Evolutionary conservation across 768 basidiomycete species (phyloP), one percentile per base, ranked within the genome.

Genomic region (Pluteus cervinus): DNA sequence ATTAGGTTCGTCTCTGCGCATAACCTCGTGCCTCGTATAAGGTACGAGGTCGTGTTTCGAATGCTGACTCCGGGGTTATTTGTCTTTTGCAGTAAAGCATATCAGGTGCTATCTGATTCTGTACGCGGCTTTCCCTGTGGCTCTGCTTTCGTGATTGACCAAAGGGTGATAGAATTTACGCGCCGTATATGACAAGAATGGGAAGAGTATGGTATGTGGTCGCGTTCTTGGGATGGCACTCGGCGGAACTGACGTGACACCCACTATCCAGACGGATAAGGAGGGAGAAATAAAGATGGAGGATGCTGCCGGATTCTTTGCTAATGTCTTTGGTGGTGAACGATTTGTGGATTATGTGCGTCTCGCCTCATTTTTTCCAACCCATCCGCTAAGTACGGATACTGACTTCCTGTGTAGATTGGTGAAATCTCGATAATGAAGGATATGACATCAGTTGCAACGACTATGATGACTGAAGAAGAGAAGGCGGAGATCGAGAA

Each of bases 391-490:
- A n/a, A n/a, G n/a, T n/a, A n/a, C n/a, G n/a, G n/a, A n/a, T n/a
- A n/a, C n/a, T n/a, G n/a, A n/a, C 14, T 30, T 21, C 21, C 33
- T 31, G 9, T 29, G 12, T 57, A 96, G 93, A 94, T 98, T 44
- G 94, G 94, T 41, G 94, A 97, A 66, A 93, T 99, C 38, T 83
- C 86, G 5, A 71, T 97, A 25, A 90, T 96, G 79, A 97, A 92
- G 55, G 89, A 88, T 47, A 87, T 91, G 83, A 81, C 86, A 16
- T 75, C 77, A 23, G 78, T 86, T 17, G 86, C 91, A 10, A 75
- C 81, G 23, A 85, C 86, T 4, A 85, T 91, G 68, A 86, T 91
- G 78, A 77, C 83, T 0, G 91, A 93, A 5, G 96, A 97, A 52
- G 94, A 96, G 53, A 84, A 83, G 60, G 82, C 81, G 8, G 91